phyloP scores from a whole-genome alignment of 768 basidiomycete genomes.

The Dacryopinax primogenitus region DNA sequence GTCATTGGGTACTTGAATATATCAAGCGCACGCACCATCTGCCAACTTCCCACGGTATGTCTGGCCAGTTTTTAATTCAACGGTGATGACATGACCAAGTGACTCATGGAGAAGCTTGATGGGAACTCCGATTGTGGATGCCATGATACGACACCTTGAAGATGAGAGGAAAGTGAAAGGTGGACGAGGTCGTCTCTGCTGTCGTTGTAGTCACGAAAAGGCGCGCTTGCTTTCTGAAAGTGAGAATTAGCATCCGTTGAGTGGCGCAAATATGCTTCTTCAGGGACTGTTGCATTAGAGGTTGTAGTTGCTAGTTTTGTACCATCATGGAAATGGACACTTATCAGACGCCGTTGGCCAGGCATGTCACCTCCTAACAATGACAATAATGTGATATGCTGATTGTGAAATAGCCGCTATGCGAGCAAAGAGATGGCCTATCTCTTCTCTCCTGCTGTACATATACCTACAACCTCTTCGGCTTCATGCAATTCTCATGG shows the following conservation, averaged over 20 bases:
- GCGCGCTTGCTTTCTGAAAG: not conserved
- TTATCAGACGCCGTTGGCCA: constrained; percentile 72
- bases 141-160: constrained; percentile 13
- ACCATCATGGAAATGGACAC: constrained; percentile 29
- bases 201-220: not conserved
- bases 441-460: constrained; percentile 84
- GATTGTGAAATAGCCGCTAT: constrained; percentile 60
- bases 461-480: constrained; percentile 22
- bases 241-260: not conserved
- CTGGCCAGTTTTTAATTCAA: constrained; percentile 97
- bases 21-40: constrained; percentile 53
- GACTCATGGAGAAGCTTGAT: constrained; percentile 95
- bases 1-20: not conserved
- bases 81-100: constrained; percentile 88
- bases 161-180: not conserved
- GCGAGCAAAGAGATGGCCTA: constrained; percentile 98
- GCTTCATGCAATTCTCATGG: not conserved
- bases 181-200: not conserved
- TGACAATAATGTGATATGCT: not conserved
- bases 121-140: constrained; percentile 67
- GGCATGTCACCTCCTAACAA: constrained; percentile 38
- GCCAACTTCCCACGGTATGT: constrained; percentile 94
- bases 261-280: constrained; percentile 5
- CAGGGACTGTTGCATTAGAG: not conserved
- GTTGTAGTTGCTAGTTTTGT: not conserved